Percentiles rank a stretch among this genome's conserved stretches.
phyloP scores from a whole-genome alignment of 768 basidiomycete species.

The Mycena kentingensis region DNA sequence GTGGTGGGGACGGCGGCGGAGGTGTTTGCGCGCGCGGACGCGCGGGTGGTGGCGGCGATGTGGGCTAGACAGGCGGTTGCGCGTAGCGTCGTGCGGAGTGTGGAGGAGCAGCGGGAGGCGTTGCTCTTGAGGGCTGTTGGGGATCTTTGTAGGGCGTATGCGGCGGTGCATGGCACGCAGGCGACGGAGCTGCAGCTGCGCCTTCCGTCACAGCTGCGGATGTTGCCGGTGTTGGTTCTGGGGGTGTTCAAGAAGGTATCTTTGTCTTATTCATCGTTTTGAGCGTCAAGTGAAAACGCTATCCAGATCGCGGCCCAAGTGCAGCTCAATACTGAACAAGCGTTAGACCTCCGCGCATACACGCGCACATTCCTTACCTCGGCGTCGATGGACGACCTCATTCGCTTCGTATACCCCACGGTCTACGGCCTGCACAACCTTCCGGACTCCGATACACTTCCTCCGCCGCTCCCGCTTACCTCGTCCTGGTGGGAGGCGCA shows the following conservation, averaged over 20 bases:
- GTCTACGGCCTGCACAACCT: constrained; percentile 58
- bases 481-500: constrained; percentile 51
- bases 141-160: constrained; percentile 46
- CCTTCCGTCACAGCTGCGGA: constrained; percentile 48
- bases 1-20: constrained; percentile 60
- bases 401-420: constrained; percentile 53
- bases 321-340: constrained; percentile 43
- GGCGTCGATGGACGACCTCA: constrained; percentile 44
- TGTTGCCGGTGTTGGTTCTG: constrained; percentile 49
- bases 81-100: constrained; percentile 49
- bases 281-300: neutral
- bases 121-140: constrained; percentile 51
- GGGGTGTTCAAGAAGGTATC: constrained; percentile 53
- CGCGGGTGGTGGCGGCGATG: constrained; percentile 53
- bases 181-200: constrained; percentile 35
- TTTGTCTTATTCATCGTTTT: constrained; percentile 4
- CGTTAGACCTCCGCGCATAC: constrained; percentile 52
- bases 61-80: constrained; percentile 64
- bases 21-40: constrained; percentile 58
- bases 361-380: constrained; percentile 50
- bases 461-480: constrained; percentile 50
- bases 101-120: constrained; percentile 62
- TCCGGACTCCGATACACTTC: constrained; percentile 44
- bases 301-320: constrained; percentile 44
- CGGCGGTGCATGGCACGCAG: constrained; percentile 38